A percentile compares a stretch with the other conserved stretches of the same genome.
Evolutionary conservation across 805 yeast genomes (phyloP).

Genomic region (Helenozyma baotianmanensis): DNA sequence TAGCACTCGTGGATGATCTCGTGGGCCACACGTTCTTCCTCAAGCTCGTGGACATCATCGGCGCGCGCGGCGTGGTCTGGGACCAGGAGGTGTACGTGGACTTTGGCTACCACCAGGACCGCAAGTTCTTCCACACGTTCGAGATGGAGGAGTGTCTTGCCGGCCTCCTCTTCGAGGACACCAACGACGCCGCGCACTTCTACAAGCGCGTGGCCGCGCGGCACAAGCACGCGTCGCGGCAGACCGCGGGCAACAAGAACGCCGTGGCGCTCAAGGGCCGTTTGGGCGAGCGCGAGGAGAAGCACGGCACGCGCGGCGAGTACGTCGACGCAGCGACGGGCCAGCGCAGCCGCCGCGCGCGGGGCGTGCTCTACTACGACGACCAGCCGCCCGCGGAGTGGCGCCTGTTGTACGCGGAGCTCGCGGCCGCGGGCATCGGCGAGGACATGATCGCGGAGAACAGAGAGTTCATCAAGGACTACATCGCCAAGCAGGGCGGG

Average conservation of each 20-base stretch:
- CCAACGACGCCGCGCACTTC: slow-evolving; percentile 82
- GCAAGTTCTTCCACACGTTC: slow-evolving; percentile 91
- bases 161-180: slow-evolving; percentile 86
- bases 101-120: slow-evolving; percentile 87
- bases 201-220: slow-evolving; percentile 69
- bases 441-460: slow-evolving; percentile 90
- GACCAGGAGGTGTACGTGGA: slow-evolving; percentile 91
- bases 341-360: slow-evolving; percentile 52
- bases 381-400: slow-evolving; percentile 81
- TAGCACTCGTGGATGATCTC: slow-evolving; percentile 81
- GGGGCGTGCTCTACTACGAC: slow-evolving; percentile 67
- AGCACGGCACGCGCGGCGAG: slow-evolving; percentile 66
- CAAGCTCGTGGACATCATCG: slow-evolving; percentile 80
- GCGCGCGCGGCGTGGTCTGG: slow-evolving; percentile 88
- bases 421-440: slow-evolving; percentile 73
- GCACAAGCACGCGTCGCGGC: slow-evolving; percentile 81
- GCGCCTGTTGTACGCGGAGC: slow-evolving; percentile 67
- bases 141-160: slow-evolving; percentile 87
- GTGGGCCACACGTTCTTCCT: slow-evolving; percentile 93
- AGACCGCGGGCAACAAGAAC: slow-evolving; percentile 79
- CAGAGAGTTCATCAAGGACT: slow-evolving; percentile 75
- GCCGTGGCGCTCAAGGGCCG: slow-evolving; percentile 73
- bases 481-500: slow-evolving; percentile 69
- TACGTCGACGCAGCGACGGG: slow-evolving; percentile 43
- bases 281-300: slow-evolving; percentile 18